Percentiles rank a stretch among this genome's conserved stretches.
Evolutionary conservation across 495 filamentous ascomycete species (phyloP).

Genomic region (Pseudevernia furfuracea): DNA sequence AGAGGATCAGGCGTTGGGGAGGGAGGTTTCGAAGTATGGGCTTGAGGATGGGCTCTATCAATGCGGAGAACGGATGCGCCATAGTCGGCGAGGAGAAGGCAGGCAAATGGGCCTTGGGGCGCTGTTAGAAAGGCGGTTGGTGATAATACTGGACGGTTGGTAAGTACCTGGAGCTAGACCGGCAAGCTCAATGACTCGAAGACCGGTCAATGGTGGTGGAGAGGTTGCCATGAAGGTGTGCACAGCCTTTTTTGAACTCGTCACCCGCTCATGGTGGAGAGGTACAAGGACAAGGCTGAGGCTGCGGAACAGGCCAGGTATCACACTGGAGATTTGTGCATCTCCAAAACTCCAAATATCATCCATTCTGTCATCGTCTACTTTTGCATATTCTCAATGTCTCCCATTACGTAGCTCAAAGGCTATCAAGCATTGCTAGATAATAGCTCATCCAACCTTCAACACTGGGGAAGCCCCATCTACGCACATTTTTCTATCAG

Average conservation of each 20-base stretch:
- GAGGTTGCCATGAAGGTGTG: constrained; percentile 33
- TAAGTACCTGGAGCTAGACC: constrained; percentile 74
- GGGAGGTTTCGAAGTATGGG: constrained; percentile 30
- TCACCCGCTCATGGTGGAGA: not conserved
- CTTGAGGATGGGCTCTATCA: constrained; percentile 51
- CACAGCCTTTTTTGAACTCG: not conserved
- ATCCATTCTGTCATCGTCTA: not conserved
- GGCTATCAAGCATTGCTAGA: not conserved
- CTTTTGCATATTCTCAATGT: not conserved
- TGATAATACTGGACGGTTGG: not conserved
- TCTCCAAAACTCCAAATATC: no score
- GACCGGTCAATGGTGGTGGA: constrained; percentile 59
- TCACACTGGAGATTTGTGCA: not conserved
- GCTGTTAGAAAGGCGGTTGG: constrained; percentile 10
- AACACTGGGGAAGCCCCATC: not conserved
- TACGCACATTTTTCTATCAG: not conserved
- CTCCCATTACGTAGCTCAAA: not conserved
- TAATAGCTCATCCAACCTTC: not conserved
- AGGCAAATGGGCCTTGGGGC: constrained; percentile 69
- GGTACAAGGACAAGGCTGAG: not conserved
- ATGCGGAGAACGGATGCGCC: constrained; percentile 83
- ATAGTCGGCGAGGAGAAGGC: constrained; percentile 79
- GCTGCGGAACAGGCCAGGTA: not conserved
- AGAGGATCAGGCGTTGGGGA: constrained; percentile 57
- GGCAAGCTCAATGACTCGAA: constrained; percentile 82